These are phyloP conservation scores for Metroxylon sagu DNA, from an alignment of 176 grass and related monocot genomes.

Conservation along the genomic window DNA sequence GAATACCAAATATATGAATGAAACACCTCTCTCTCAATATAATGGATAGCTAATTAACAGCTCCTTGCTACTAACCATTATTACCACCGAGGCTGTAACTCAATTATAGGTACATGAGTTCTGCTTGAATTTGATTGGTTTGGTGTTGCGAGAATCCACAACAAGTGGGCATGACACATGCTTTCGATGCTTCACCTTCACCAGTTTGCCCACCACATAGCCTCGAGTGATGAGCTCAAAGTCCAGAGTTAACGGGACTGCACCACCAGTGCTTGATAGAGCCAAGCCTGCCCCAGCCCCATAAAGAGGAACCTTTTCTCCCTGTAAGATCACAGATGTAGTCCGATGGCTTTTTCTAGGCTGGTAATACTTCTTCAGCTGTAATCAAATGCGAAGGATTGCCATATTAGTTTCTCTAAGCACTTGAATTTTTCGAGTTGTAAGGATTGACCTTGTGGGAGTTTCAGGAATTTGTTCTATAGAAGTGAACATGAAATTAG, in stretches of 20 bases:
- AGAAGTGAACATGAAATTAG: too few species aligned
- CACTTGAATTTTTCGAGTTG: too few species aligned
- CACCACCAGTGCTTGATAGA: constrained; percentile 23
- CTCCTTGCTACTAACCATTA: too few species aligned
- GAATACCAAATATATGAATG: too few species aligned
- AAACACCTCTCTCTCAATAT: too few species aligned
- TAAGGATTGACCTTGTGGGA: too few species aligned
- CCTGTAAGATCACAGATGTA: constrained; percentile 38
- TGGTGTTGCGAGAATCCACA: constrained; percentile 33
- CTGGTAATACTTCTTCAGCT: constrained; percentile 72
- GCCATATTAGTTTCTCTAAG: too few species aligned
- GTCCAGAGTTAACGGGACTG: constrained; percentile 50
- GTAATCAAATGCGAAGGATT: background rate
- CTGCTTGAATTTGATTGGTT: constrained; percentile 37
- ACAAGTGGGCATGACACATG: constrained; percentile 38
- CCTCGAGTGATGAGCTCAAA: constrained; percentile 42
- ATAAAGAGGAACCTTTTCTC: constrained; percentile 70
- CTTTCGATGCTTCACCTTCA: constrained; percentile 58
- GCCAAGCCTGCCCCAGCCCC: constrained; percentile 58
- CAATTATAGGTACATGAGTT: constrained; percentile 38
- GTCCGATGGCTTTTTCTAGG: constrained; percentile 46
- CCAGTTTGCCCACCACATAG: constrained; percentile 68
- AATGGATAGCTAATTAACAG: too few species aligned
- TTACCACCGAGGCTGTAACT: background rate
- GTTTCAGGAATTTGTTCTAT: too few species aligned